Evolutionary conservation across 2,329 filamentous ascomycete genomes (phyloP).

Genomic region (Leptosphaerulina australis): DNA sequence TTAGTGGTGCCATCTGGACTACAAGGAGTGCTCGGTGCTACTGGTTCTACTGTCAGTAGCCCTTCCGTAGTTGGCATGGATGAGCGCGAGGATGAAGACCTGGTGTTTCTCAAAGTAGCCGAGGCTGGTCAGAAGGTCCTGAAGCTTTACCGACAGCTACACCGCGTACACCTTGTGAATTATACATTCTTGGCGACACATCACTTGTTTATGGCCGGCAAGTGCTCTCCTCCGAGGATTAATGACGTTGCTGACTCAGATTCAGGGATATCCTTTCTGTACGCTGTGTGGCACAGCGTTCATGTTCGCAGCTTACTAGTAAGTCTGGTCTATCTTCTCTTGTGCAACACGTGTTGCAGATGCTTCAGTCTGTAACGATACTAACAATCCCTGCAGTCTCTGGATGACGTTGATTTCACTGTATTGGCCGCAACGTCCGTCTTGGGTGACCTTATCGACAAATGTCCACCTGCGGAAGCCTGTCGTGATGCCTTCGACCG

Average conservation of each 20-base stretch:
- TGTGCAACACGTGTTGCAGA: conserved; percentile 20
- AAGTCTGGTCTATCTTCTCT: conserved; percentile 50
- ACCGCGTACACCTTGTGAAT: conserved; percentile 86
- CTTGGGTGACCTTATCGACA: conserved; percentile 87
- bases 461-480: conserved; percentile 92
- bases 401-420: conserved; percentile 98
- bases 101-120: conserved; percentile 91
- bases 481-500: conserved; percentile 94
- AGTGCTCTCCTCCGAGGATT: conserved; percentile 27
- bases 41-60: conserved; percentile 63
- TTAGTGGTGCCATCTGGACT: conserved; percentile 83
- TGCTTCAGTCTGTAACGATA: neutral
- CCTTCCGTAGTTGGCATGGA: conserved; percentile 66
- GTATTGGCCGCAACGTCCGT: conserved; percentile 92
- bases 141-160: conserved; percentile 86
- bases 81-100: conserved; percentile 80
- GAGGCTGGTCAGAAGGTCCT: conserved; percentile 93
- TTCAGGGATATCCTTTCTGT: conserved; percentile 82
- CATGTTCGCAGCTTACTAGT: conserved; percentile 84
- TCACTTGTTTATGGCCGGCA: conserved; percentile 95
- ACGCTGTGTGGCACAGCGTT: conserved; percentile 96
- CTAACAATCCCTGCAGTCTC: conserved; percentile 58
- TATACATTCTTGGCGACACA: conserved; percentile 96
- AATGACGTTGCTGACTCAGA: conserved; percentile 22
- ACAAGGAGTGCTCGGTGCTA: conserved; percentile 72